Evolutionary conservation across 164 flowering plant genomes (phyloP).

Genomic region (Houttuynia cordata): DNA sequence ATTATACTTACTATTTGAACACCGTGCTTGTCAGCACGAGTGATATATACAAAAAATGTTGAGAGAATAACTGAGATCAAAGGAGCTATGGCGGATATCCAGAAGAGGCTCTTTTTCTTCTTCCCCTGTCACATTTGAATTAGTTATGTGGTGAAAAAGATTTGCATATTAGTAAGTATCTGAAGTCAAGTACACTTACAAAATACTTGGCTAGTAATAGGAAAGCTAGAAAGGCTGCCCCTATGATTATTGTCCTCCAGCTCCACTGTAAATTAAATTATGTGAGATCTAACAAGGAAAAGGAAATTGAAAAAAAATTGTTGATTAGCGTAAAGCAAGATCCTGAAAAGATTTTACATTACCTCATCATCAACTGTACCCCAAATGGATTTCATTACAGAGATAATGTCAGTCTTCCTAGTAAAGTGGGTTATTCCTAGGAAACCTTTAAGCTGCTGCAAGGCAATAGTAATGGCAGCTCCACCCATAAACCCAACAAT

Average conservation of each 20-base stretch:
- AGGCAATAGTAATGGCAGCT: conserved; percentile 88
- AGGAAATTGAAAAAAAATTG: not conserved
- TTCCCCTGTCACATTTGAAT: conserved; percentile 46
- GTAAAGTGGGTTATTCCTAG: conserved; percentile 73
- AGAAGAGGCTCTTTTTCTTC: conserved; percentile 69
- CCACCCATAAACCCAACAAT: conserved; percentile 97
- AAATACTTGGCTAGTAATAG: conserved; percentile 60
- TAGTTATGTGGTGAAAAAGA: not conserved
- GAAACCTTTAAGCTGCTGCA: conserved; percentile 93
- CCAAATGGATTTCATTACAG: conserved; percentile 62
- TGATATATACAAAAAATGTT: conserved; percentile 72
- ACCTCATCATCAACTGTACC: conserved; percentile 66
- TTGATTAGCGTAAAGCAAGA: not conserved
- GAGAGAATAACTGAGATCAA: conserved; percentile 68
- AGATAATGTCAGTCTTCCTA: conserved; percentile 57
- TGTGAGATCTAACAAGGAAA: not conserved
- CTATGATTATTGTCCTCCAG: conserved; percentile 84
- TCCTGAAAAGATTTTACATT: conserved; percentile 1
- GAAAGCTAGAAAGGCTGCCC: conserved; percentile 51
- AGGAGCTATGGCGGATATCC: conserved; percentile 92
- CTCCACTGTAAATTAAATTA: conserved; percentile 60
- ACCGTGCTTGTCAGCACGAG: conserved; percentile 74
- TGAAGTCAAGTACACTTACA: conserved; percentile 31
- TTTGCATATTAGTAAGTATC: not conserved
- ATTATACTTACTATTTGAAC: conserved; percentile 59